phyloP scores from a whole-genome alignment of 805 yeast genomes.

The Kodamaea jinghongensis region DNA sequence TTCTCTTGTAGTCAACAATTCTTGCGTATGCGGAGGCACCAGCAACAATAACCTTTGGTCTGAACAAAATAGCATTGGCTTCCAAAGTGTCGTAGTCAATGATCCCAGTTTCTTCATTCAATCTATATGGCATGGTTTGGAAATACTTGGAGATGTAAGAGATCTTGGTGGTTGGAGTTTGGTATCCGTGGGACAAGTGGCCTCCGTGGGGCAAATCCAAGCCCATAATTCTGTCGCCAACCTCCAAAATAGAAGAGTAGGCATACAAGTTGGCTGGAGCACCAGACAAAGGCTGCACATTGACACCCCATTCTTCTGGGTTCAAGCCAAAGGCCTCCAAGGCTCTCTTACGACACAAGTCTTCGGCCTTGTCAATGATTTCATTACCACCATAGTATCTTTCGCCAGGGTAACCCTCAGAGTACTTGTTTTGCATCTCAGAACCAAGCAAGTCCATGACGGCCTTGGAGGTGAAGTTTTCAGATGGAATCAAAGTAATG shows the following conservation, averaged over 20 bases:
- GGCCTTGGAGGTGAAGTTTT: constrained; percentile 93
- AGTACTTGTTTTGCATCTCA: constrained; percentile 97
- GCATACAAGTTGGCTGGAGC: constrained; percentile 98
- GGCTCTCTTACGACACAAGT: constrained; percentile 92
- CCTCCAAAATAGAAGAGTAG: constrained; percentile 91
- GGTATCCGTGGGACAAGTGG: constrained; percentile 97
- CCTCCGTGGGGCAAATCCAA: constrained; percentile 98
- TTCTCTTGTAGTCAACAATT: constrained; percentile 92
- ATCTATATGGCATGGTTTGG: constrained; percentile 98
- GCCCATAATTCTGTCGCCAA: constrained; percentile 97
- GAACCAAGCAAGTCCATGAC: constrained; percentile 97
- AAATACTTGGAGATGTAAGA: constrained; percentile 95
- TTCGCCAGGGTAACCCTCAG: constrained; percentile 99
- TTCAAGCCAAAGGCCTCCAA: constrained; percentile 80
- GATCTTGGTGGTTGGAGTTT: constrained; percentile 88
- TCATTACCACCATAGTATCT: constrained; percentile 99
- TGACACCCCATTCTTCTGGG: constrained; percentile 93
- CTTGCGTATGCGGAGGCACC: constrained; percentile 99
- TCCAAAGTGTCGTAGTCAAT: constrained; percentile 96
- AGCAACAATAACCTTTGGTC: constrained; percentile 96
- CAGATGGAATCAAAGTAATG: constrained; percentile 91
- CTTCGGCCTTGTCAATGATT: constrained; percentile 91
- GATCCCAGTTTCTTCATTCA: constrained; percentile 85
- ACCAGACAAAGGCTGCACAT: constrained; percentile 94
- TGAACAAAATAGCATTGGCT: constrained; percentile 82